Conservation (phyloP, 2,329 filamentous ascomycete species). For the Botrytis fragariae region DNA sequence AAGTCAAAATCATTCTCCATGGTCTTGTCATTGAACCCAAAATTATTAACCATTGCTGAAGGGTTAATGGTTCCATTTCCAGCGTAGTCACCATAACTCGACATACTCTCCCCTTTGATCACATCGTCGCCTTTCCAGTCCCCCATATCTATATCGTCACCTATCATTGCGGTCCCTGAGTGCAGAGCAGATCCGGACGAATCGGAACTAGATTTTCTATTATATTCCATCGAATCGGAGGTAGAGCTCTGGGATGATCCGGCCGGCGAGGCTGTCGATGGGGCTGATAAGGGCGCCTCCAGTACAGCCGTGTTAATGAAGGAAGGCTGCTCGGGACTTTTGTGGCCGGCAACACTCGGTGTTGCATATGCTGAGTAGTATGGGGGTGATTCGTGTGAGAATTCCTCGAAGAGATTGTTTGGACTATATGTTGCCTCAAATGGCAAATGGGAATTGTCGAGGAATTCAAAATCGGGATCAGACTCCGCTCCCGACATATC, state of each 20-base stretch:
- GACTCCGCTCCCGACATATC: constrained; percentile 39
- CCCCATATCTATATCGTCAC: constrained; percentile 43
- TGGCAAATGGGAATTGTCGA: constrained; percentile 37
- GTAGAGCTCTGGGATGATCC: constrained; percentile 50
- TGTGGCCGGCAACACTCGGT: constrained; percentile 28
- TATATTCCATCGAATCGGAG: constrained; percentile 52
- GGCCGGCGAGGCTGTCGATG: constrained; percentile 38
- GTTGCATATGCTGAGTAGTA: constrained; percentile 33
- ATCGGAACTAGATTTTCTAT: constrained; percentile 47
- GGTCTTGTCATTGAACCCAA: constrained; percentile 45
- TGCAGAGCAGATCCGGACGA: constrained; percentile 47
- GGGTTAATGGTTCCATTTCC: constrained; percentile 42
- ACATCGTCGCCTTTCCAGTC: constrained; percentile 47
- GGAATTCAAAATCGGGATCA: constrained; percentile 42
- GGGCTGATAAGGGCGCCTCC: constrained; percentile 28
- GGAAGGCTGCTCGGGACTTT: constrained; percentile 18
- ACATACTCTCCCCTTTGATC: constrained; percentile 41
- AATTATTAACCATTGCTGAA: constrained; percentile 38
- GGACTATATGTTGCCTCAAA: constrained; percentile 36
- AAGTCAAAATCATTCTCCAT: constrained; percentile 56
- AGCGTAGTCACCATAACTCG: constrained; percentile 42
- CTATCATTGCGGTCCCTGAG: constrained; percentile 46
- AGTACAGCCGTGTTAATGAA: constrained; percentile 12
- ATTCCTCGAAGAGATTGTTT: constrained; percentile 37
- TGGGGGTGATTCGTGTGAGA: constrained; percentile 30